Evolutionary conservation across 179 eudicot genomes (phyloP).

Genomic region (Monotropa hypopitys): DNA sequence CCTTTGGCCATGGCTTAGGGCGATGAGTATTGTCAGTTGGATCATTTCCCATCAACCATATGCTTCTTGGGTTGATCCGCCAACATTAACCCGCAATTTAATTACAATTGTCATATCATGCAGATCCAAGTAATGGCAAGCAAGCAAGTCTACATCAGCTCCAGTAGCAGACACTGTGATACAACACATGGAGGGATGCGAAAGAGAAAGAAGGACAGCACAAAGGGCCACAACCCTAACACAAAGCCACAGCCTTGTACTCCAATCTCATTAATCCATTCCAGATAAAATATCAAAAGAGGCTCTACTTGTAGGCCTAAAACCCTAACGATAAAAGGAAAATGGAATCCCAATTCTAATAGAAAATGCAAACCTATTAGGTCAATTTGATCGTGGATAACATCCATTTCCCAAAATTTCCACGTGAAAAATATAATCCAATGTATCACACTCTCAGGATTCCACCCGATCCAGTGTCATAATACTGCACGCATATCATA

Average conservation of each 20-base stretch:
- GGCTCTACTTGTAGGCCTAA: not conserved
- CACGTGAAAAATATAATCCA: not conserved
- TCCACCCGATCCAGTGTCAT: not conserved
- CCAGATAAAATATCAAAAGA: no score
- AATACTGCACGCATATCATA: not conserved
- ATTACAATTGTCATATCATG: no score
- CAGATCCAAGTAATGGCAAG: no score
- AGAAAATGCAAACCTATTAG: not conserved
- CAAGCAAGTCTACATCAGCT: no score
- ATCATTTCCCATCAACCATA: no score
- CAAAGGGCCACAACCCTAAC: not conserved
- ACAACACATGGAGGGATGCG: not conserved
- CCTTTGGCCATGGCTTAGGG: no score
- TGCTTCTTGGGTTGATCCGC: no score
- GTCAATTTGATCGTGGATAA: not conserved
- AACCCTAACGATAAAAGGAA: no score
- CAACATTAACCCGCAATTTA: no score
- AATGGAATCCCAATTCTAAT: not conserved
- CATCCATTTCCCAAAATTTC: not conserved
- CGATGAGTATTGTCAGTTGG: no score
- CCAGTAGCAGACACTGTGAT: not conserved
- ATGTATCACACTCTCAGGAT: not conserved
- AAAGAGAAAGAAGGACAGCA: not conserved
- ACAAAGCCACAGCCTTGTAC: no score
- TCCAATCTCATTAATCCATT: no score